Base-by-base conservation (phyloP, 331 rosid genomes). In the Rosa hybrid region DNA sequence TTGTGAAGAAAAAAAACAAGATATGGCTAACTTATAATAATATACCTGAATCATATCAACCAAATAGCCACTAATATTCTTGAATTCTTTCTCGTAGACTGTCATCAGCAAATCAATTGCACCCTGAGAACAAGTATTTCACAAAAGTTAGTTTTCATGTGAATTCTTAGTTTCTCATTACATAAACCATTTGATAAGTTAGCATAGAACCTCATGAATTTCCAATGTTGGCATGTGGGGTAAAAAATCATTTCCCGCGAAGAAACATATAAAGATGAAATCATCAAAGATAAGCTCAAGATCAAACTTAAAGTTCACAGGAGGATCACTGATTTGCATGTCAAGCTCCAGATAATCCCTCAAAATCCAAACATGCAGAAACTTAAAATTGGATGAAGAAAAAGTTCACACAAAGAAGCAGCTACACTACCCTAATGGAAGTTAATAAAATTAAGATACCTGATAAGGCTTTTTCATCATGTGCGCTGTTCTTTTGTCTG, bases 231-330 rank as follows among this genome's bases (percentile, higher is more conserved):
- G 97, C 81, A 87, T 64, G 73, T 78, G 91, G 2, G 94, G 97
- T 8, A 92, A 81, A 80, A 92, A 90, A 79, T 90, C 90, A 82
- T 92, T 92, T 71, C 94, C 94, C 9, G 73, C 86, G 23, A 88
- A 87, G 71, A 86, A 84, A 25, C 87, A 87, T 18, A 92, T 80
- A 81, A 90, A 87, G 70, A 92, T 68, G 21, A 92, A 88, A 45
- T 90, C 94, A 54, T 92, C 94, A 51, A 92, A 13, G 12, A 84
- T 80, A 39, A 89, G 12, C 80, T 90, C 94, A 51, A 81, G 68
- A 9, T 91, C 91, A 18, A 80, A 8, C 60, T 25, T 48, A 57
- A 46, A 1, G 38, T 64, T 69, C 64, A 80, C 75, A 1, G 92
- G 89, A 12, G 84, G 88, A 77, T 87, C 85, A 53, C 57, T n/a